Evolutionary conservation across 441 rosid species (phyloP).

Genomic region (Jatropha multifida): DNA sequence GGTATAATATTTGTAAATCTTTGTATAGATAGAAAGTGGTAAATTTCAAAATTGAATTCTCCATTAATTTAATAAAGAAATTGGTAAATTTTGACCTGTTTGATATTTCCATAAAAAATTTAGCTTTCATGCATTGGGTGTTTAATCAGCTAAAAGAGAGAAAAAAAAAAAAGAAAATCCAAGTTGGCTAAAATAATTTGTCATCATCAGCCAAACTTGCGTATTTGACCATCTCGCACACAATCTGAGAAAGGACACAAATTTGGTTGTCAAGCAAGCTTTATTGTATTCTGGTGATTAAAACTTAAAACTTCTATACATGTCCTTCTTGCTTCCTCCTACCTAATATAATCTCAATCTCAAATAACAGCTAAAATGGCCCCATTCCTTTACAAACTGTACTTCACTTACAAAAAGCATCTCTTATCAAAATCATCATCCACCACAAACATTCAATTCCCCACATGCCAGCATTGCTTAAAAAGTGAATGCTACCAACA

Average conservation of each 20-base stretch:
- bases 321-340: neutral
- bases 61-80: no score
- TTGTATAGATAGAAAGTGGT: no score
- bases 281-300: neutral
- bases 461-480: no score
- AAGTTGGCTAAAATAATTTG: no score
- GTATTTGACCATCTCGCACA: neutral
- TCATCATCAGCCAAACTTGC: neutral
- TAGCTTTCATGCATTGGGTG: no score
- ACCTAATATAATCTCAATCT: neutral
- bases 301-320: neutral
- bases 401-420: neutral
- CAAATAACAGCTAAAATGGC: neutral
- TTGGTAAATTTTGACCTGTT: no score
- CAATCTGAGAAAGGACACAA: neutral
- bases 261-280: neutral
- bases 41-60: no score
- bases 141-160: no score
- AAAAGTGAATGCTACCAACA: no score
- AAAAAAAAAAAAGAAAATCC: no score
- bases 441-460: neutral
- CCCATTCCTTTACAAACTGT: slow-evolving; percentile 4
- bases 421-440: neutral
- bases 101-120: no score
- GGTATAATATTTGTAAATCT: no score